Evolutionary conservation across 2,329 filamentous ascomycete species (phyloP).

Genomic region (Sporothrix luriei): DNA sequence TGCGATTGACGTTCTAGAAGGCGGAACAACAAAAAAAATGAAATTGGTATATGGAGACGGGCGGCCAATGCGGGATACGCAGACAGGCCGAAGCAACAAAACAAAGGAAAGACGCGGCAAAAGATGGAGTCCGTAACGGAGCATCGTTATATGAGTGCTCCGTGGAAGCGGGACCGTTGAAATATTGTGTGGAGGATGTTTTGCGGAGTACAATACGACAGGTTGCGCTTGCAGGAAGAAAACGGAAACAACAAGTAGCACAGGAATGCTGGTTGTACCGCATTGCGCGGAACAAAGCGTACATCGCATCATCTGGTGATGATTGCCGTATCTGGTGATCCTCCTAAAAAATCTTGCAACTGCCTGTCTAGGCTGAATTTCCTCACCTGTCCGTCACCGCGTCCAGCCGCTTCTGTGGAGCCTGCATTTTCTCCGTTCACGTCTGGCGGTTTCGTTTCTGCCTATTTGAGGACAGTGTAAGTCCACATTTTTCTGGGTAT

Average conservation of each 20-base stretch:
- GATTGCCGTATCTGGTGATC: constrained; percentile 7
- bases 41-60: constrained; percentile 19
- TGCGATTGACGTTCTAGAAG: constrained; percentile 12
- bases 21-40: neutral
- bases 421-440: neutral
- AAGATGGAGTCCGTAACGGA: neutral
- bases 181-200: neutral
- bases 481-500: constrained; percentile 9
- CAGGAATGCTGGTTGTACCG: neutral
- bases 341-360: neutral
- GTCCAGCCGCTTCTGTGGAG: constrained; percentile 19
- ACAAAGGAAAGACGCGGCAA: constrained; percentile 22
- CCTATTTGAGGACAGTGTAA: neutral
- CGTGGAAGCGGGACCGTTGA: constrained; percentile 16
- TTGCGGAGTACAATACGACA: neutral
- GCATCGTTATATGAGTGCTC: too few species aligned
- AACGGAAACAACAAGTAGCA: neutral
- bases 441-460: neutral
- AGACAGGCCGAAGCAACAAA: neutral
- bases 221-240: neutral
- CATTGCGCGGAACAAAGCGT: neutral
- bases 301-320: neutral
- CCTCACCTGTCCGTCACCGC: constrained; percentile 15
- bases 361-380: neutral
- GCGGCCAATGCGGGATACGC: too few species aligned